Percentiles rank a stretch among this genome's conserved stretches.
Conservation (phyloP, 176 grass and related monocot genomes). For the Puccinellia tenuiflora region DNA sequence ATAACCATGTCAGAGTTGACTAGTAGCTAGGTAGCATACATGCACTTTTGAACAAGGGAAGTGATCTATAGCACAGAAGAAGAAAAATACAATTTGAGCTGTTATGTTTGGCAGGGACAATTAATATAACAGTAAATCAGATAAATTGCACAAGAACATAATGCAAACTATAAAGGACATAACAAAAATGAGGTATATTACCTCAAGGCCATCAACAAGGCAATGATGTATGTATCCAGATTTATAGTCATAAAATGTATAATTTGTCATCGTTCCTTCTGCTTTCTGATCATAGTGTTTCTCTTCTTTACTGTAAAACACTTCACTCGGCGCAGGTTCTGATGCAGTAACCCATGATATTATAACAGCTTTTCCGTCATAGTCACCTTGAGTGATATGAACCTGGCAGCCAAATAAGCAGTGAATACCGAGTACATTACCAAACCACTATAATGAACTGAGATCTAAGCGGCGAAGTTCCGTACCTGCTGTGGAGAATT, state of each 20-base stretch:
- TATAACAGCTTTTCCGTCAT: slow-evolving; percentile 88
- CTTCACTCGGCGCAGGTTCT: slow-evolving; percentile 60
- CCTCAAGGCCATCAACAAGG: slow-evolving; percentile 73
- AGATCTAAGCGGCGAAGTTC: neutral
- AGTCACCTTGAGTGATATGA: slow-evolving; percentile 96
- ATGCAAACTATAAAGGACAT: slow-evolving; percentile 3
- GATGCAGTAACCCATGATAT: slow-evolving; percentile 77
- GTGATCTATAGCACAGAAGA: neutral
- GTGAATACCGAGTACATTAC: neutral
- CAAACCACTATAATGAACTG: neutral
- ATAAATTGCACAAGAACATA: slow-evolving; percentile 11
- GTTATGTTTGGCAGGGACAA: neutral
- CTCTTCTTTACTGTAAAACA: slow-evolving; percentile 64
- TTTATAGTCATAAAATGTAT: slow-evolving; percentile 88
- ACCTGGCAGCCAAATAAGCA: slow-evolving; percentile 45
- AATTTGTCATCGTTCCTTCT: slow-evolving; percentile 65
- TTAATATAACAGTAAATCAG: neutral
- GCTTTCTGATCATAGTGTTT: slow-evolving; percentile 56
- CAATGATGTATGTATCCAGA: slow-evolving; percentile 97
- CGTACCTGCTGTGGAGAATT: slow-evolving; percentile 90
- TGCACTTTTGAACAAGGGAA: slow-evolving; percentile 9
- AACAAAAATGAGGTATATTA: slow-evolving; percentile 20
- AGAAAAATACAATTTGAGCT: neutral
- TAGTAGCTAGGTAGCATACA: neutral
- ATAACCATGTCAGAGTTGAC: neutral